Percentiles rank a stretch among this genome's conserved stretches.
These are phyloP conservation scores for Adansonia digitata DNA, from an alignment of 345 rosid species.

Conservation along the genomic window DNA sequence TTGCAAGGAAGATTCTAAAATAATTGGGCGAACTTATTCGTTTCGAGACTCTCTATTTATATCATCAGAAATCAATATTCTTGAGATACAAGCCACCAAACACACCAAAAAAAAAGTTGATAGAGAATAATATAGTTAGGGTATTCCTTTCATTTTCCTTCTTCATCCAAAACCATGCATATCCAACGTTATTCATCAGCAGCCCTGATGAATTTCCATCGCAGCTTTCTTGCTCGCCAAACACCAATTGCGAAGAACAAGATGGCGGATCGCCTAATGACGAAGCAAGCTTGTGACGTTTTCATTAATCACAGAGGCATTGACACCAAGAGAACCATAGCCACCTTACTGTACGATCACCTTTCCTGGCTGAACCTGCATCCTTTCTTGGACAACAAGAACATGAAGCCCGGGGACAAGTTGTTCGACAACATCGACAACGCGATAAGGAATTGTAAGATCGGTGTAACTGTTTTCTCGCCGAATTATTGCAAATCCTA, in stretches of 20 bases:
- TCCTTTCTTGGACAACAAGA: constrained; percentile 69
- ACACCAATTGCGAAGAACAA: neutral
- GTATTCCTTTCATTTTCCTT: neutral
- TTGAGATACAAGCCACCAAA: neutral
- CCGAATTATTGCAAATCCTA: constrained; percentile 61
- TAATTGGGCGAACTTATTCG: neutral
- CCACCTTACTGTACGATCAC: constrained; percentile 55
- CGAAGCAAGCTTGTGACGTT: constrained; percentile 35
- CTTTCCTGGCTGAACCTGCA: constrained; percentile 34
- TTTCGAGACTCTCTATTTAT: neutral
- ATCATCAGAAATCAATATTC: neutral
- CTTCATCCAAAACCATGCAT: neutral
- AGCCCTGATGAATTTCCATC: neutral
- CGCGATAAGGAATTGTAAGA: constrained; percentile 42
- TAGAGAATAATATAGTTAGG: neutral
- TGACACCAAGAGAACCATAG: constrained; percentile 60
- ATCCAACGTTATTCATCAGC: constrained; percentile 4
- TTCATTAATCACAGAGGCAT: constrained; percentile 73
- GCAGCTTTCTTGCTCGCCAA: constrained; percentile 3
- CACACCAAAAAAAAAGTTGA: no score
- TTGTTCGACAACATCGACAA: constrained; percentile 51
- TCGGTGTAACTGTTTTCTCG: constrained; percentile 57
- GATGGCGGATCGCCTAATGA: neutral
- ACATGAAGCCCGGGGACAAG: constrained; percentile 71
- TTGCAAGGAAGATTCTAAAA: neutral